Evolutionary conservation across 176 grass and related monocot species (phyloP), one percentile per base, ranked within the genome.

Genomic region (Puya raimondii): DNA sequence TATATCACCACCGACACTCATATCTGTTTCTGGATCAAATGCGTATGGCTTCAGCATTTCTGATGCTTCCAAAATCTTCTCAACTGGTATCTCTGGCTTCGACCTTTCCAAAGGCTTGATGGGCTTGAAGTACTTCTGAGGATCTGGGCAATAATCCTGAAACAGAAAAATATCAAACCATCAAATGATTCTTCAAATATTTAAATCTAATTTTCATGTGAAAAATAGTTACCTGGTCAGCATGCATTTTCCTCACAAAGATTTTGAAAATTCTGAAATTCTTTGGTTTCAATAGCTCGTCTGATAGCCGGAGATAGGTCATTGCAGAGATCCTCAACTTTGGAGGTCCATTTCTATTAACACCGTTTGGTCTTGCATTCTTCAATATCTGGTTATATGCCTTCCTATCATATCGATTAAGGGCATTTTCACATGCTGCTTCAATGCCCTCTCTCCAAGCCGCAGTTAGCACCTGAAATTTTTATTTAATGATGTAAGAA

Each of bases 191-290:
- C 1, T 21, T 22, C 48, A 12, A 48, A 26, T 25, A 29, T 29
- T 29, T 29, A 29, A 29, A 29, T 29, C 27, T 2, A 29, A 29
- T 29, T 23, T 73, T 18, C 48, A 47, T 42, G 10, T 20, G 3
- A 77, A 48, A 29, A 27, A 61, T 63, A 11, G 18, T 47, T 70
- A 96, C 92, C 88, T 82, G 79, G 52, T 96, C 83, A 79, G 92
- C 92, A 76, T 96, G 92, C 92, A 96, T 96, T 85, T 83, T 87
- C 78, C 71, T 80, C 26, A 87, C 85, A 82, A 96, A 96, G 63
- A 67, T 83, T 82, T 71, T 80, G 68, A 96, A 96, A 71, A 90
- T 87, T 48, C 3, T 51, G 53, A 85, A 96, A 82, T 87, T 96
- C 56, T 77, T 71, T 48, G 10, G 72, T 68, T 96, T 23, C 12